These are phyloP conservation scores for Meyerozyma elateridarum DNA, from an alignment of 1,139 yeast species.

Conservation along the genomic window DNA sequence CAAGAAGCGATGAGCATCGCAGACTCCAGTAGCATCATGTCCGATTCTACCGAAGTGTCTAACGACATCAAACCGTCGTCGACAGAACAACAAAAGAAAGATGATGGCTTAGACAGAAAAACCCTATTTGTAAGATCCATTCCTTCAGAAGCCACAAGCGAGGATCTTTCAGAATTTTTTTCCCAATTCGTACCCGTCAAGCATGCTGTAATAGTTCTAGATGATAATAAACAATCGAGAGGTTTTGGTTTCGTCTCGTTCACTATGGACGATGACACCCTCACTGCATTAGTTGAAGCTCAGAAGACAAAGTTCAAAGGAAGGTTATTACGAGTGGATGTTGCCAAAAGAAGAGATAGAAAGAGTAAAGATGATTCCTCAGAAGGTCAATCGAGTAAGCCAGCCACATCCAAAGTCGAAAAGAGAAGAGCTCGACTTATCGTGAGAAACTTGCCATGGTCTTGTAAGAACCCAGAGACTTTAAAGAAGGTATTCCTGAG, in stretches of 20 bases:
- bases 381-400: too few relatives aligned
- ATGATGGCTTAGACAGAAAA: conserved; percentile 48
- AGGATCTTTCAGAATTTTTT: conserved; percentile 75
- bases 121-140: conserved; percentile 81
- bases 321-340: conserved; percentile 68
- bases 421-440: conserved; percentile 82
- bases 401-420: conserved; percentile 28
- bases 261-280: conserved; percentile 78
- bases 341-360: conserved; percentile 91
- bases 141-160: conserved; percentile 77
- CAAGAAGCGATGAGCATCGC: conserved; percentile 4
- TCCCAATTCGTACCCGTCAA: conserved; percentile 92
- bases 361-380: conserved; percentile 24
- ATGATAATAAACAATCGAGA: conserved; percentile 66
- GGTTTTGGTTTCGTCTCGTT: conserved; percentile 97
- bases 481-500: conserved; percentile 66
- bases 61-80: conserved; percentile 6
- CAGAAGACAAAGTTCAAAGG: conserved; percentile 63
- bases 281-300: conserved; percentile 67
- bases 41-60: neutral
- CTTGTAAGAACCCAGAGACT: conserved; percentile 72
- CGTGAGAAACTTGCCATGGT: conserved; percentile 93
- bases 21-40: conserved; percentile 1
- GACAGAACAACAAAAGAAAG: conserved; percentile 10
- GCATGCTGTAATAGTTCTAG: conserved; percentile 90